Percentiles rank a stretch among this genome's conserved stretches.
phyloP scores from a whole-genome alignment of 2,329 filamentous ascomycete species.

The Colletotrichum shisoi region DNA sequence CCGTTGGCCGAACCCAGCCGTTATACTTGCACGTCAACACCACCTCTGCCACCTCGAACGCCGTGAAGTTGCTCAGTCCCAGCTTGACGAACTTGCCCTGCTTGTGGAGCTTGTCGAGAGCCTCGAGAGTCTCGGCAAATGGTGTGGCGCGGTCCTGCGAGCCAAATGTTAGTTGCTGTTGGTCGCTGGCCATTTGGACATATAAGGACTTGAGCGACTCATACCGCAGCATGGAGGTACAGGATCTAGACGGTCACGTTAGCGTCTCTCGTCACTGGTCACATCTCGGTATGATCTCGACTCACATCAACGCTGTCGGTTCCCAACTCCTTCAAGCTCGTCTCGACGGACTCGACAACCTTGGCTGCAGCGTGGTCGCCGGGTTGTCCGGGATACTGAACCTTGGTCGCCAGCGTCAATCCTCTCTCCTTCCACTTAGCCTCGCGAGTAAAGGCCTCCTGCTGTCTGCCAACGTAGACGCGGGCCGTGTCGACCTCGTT shows the following conservation, averaged over 20 bases:
- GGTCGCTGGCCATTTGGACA: not conserved
- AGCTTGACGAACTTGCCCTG: slow-evolving; percentile 83
- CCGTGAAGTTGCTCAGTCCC: slow-evolving; percentile 84
- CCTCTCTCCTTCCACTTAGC: slow-evolving; percentile 82
- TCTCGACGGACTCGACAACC: slow-evolving; percentile 71
- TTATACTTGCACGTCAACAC: slow-evolving; percentile 80
- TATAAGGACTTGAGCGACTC: slow-evolving; percentile 15
- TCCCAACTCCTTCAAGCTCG: slow-evolving; percentile 73
- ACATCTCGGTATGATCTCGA: slow-evolving; percentile 8
- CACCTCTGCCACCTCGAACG: slow-evolving; percentile 87
- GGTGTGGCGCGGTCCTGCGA: slow-evolving; percentile 66
- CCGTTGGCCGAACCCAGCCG: slow-evolving; percentile 81
- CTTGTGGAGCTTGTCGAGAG: slow-evolving; percentile 82
- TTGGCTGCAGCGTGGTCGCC: slow-evolving; percentile 70
- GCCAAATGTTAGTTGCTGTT: slow-evolving; percentile 10
- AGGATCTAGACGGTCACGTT: slow-evolving; percentile 60
- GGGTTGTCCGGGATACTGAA: slow-evolving; percentile 66
- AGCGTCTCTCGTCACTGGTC: not conserved
- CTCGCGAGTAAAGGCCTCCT: slow-evolving; percentile 80
- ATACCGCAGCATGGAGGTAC: slow-evolving; percentile 73
- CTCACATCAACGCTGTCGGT: slow-evolving; percentile 75
- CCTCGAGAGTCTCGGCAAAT: slow-evolving; percentile 81
- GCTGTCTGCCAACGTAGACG: slow-evolving; percentile 72
- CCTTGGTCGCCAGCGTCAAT: slow-evolving; percentile 79
- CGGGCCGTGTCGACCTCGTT: slow-evolving; percentile 86